phyloP scores from a whole-genome alignment of 2,329 filamentous ascomycete species.

The Colletotrichum tanaceti region DNA sequence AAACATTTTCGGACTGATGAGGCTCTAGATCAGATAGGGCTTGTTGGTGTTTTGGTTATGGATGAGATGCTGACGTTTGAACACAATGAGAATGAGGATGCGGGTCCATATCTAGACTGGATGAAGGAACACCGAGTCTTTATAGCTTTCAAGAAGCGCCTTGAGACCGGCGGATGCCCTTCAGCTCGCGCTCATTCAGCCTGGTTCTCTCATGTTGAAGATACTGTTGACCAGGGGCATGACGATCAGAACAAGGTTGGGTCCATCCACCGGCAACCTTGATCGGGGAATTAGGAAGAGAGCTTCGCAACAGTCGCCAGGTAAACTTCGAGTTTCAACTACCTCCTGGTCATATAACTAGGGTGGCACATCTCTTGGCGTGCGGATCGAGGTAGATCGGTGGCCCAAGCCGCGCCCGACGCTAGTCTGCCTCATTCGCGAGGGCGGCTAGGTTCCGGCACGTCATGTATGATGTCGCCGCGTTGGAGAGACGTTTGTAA shows the following conservation, averaged over 20 bases:
- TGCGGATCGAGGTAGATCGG: background rate
- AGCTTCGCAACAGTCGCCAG: background rate
- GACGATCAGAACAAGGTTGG: background rate
- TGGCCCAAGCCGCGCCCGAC: too few relatives aligned
- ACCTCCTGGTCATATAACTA: too few relatives aligned
- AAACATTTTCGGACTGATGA: background rate
- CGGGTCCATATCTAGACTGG: too few relatives aligned
- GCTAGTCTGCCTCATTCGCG: background rate
- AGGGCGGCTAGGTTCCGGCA: too few relatives aligned
- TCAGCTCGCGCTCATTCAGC: background rate
- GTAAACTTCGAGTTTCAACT: background rate
- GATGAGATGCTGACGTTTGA: background rate
- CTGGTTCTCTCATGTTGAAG: background rate
- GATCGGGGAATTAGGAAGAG: too few relatives aligned
- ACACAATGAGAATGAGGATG: too few relatives aligned
- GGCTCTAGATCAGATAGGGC: too few relatives aligned
- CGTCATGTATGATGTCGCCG: background rate
- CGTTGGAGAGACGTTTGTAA: background rate
- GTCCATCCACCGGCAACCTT: background rate
- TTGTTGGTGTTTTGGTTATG: background rate
- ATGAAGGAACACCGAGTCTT: too few relatives aligned
- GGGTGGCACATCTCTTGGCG: background rate
- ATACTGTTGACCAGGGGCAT: background rate
- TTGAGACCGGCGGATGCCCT: too few relatives aligned
- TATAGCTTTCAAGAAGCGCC: background rate